Evolutionary conservation across 352 stramenopile genomes (phyloP).

Genomic region (Heterotrichella gracilis): DNA sequence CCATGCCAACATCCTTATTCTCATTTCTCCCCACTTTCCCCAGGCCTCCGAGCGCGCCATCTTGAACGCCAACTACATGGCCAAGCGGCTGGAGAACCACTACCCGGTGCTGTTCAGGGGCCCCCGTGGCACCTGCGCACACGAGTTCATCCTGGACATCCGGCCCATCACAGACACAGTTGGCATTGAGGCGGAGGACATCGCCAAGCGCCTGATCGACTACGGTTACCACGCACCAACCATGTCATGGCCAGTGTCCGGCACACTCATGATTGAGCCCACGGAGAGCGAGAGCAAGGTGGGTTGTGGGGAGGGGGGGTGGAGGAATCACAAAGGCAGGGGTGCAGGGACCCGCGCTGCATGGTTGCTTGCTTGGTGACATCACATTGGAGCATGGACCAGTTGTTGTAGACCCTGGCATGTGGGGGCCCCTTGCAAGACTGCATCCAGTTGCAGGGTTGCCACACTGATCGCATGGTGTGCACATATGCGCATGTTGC

Average conservation of each 20-base stretch:
- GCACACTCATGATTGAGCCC: slow-evolving; percentile 94
- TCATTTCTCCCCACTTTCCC: slow-evolving; percentile 64
- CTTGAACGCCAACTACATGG: slow-evolving; percentile 99
- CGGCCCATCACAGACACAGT: slow-evolving; percentile 59
- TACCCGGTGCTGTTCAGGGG: slow-evolving; percentile 78
- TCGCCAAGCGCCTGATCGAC: slow-evolving; percentile 89
- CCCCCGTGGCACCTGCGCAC: slow-evolving; percentile 75
- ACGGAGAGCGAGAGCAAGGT: slow-evolving; percentile 90
- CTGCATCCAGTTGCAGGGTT: too few relatives aligned
- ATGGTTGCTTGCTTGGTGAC: too few relatives aligned
- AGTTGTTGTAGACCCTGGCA: too few relatives aligned
- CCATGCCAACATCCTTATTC: slow-evolving; percentile 99
- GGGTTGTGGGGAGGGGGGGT: too few relatives aligned
- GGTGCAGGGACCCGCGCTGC: too few relatives aligned
- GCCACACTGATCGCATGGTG: too few relatives aligned
- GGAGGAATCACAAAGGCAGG: too few relatives aligned
- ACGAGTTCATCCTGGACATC: slow-evolving; percentile 98
- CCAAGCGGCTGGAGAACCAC: slow-evolving; percentile 50
- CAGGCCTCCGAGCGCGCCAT: slow-evolving; percentile 53
- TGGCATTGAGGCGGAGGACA: slow-evolving; percentile 77
- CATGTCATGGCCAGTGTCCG: slow-evolving; percentile 90
- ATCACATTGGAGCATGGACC: too few relatives aligned
- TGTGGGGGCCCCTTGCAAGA: too few relatives aligned
- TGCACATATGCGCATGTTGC: too few relatives aligned
- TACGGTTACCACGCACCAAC: slow-evolving; percentile 96